Conservation (phyloP, 73 alveolate species). For the Blepharisma stoltei region DNA sequence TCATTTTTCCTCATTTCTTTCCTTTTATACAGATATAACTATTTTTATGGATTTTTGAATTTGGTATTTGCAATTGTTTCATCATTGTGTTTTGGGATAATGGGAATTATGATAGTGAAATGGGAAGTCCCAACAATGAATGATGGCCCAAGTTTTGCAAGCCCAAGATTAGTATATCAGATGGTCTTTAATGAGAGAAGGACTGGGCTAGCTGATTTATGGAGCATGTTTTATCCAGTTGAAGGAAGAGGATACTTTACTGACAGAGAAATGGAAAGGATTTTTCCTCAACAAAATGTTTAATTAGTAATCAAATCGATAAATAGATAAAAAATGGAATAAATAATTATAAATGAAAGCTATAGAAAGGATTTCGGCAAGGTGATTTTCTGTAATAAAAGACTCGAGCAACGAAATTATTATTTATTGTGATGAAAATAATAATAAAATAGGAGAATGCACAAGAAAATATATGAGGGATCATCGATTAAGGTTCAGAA, state of each 20-base stretch:
- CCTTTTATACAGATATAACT: not conserved
- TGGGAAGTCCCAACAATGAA: not conserved
- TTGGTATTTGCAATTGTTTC: not conserved
- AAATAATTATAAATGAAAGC: no score
- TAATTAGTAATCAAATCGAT: no score
- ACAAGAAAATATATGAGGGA: no score
- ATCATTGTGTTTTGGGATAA: not conserved
- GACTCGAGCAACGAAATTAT: no score
- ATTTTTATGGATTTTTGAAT: conserved; percentile 16
- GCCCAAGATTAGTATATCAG: conserved; percentile 28
- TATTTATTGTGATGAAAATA: no score
- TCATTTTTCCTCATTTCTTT: not conserved
- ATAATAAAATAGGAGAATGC: no score
- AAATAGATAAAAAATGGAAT: no score
- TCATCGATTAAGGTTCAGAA: no score
- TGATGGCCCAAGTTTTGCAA: conserved; percentile 24
- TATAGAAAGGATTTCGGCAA: no score
- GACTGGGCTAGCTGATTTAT: not conserved
- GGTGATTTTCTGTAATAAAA: no score
- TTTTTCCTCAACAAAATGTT: not conserved
- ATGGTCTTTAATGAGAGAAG: not conserved
- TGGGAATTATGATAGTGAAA: not conserved
- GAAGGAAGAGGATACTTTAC: conserved; percentile 15
- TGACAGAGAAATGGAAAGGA: conserved; percentile 1
- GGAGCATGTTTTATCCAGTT: conserved; percentile 21